A percentile compares a stretch with the other conserved stretches of the same genome.
phyloP scores from a whole-genome alignment of 345 rosid genomes.

The Dovyalis caffra region DNA sequence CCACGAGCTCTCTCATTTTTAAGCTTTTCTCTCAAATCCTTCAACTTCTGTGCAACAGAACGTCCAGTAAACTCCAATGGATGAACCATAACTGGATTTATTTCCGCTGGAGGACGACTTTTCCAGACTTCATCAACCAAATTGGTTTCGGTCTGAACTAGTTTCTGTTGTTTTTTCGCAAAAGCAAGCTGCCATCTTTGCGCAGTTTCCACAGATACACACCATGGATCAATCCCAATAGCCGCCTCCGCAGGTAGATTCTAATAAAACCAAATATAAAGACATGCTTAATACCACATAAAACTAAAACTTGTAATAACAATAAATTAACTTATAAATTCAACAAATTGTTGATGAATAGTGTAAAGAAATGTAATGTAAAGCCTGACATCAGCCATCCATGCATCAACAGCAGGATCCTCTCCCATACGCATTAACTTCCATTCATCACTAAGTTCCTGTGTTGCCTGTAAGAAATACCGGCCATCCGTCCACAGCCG shows the following conservation, averaged over 20 bases:
- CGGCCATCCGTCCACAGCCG: slow-evolving; percentile 93
- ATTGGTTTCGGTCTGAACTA: slow-evolving; percentile 64
- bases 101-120: slow-evolving; percentile 60
- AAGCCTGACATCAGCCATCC: slow-evolving; percentile 82
- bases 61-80: slow-evolving; percentile 70
- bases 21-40: slow-evolving; percentile 63
- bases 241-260: slow-evolving; percentile 65
- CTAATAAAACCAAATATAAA: slow-evolving; percentile 38
- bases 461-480: slow-evolving; percentile 82
- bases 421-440: slow-evolving; percentile 90
- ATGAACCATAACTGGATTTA: slow-evolving; percentile 58
- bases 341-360: neutral
- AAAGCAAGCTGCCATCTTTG: slow-evolving; percentile 73
- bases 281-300: neutral
- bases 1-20: slow-evolving; percentile 53
- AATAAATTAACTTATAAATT: too few relatives aligned
- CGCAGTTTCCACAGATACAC: slow-evolving; percentile 78
- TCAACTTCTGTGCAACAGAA: slow-evolving; percentile 60
- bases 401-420: slow-evolving; percentile 72
- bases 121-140: slow-evolving; percentile 89
- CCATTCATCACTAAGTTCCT: slow-evolving; percentile 82
- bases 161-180: slow-evolving; percentile 60
- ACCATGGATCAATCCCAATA: slow-evolving; percentile 85
- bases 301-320: too few relatives aligned
- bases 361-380: neutral